A percentile compares a stretch with the other conserved stretches of the same genome.
Conservation (phyloP, 2,329 filamentous ascomycete species). For the Aspergillus chevalieri region DNA sequence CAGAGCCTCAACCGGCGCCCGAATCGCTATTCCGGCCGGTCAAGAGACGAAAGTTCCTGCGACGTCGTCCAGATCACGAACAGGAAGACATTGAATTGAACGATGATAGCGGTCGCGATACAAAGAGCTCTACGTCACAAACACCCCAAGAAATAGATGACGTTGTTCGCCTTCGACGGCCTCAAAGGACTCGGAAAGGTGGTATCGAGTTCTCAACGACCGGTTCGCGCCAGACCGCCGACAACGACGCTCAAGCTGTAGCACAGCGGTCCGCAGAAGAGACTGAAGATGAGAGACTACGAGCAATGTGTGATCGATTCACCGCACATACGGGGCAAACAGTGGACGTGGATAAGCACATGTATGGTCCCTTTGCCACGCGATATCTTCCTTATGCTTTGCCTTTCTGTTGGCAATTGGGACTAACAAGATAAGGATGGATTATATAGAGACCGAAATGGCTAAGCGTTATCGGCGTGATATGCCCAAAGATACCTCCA, state of each 20-base stretch:
- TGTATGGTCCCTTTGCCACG: conserved; percentile 45
- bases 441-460: conserved; percentile 61
- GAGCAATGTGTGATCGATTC: conserved; percentile 48
- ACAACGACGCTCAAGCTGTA: conserved; percentile 17
- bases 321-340: conserved; percentile 54
- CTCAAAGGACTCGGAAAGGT: conserved; percentile 31
- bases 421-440: conserved; percentile 60
- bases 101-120: conserved; percentile 6
- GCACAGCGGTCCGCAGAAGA: conserved; percentile 25
- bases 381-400: conserved; percentile 1
- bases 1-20: conserved; percentile 15
- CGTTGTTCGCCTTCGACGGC: conserved; percentile 34
- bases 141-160: conserved; percentile 16
- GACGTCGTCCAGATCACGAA: conserved; percentile 33
- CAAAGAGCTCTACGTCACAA: conserved; percentile 8
- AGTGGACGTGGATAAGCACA: conserved; percentile 55
- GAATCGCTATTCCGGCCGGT: conserved; percentile 42
- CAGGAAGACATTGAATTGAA: conserved; percentile 12
- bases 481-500: conserved; percentile 11
- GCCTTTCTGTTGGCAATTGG: conserved; percentile 11
- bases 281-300: conserved; percentile 28
- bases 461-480: conserved; percentile 45
- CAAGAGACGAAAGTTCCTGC: conserved; percentile 48
- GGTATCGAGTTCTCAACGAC: conserved; percentile 43
- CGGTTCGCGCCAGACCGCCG: conserved; percentile 15